These are phyloP conservation scores for Populus tremula DNA, from an alignment of 345 rosid species.

Conservation along the genomic window DNA sequence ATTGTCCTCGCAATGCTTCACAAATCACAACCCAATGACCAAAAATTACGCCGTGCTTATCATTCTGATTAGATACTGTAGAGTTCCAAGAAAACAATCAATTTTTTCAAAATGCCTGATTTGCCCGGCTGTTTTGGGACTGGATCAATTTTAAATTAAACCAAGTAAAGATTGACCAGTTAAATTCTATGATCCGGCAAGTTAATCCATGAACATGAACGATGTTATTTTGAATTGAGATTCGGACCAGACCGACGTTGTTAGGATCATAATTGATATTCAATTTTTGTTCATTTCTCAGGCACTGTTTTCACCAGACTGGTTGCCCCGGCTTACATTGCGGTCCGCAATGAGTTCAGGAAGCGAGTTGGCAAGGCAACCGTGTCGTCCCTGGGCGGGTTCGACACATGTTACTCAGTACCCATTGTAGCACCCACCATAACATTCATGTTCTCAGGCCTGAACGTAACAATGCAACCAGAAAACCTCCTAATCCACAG, in stretches of 20 bases:
- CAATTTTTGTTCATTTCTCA: constrained; percentile 4
- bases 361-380: constrained; percentile 46
- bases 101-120: background rate
- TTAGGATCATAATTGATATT: background rate
- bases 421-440: constrained; percentile 66
- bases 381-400: constrained; percentile 76
- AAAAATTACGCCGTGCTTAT: background rate
- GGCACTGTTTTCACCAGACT: constrained; percentile 83
- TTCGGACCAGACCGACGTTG: too few species aligned
- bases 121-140: too few species aligned
- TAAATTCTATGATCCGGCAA: too few species aligned
- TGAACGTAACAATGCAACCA: constrained; percentile 77
- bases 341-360: constrained; percentile 71
- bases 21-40: background rate
- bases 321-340: constrained; percentile 65
- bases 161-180: too few species aligned
- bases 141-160: too few species aligned
- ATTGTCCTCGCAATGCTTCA: background rate
- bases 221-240: too few species aligned
- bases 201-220: too few species aligned
- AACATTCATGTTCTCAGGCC: constrained; percentile 78
- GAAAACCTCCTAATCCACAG: constrained; percentile 85
- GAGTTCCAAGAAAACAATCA: too few species aligned
- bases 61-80: background rate
- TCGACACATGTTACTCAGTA: constrained; percentile 89